These are phyloP conservation scores for Fusarium mangiferae DNA, from an alignment of 2,329 filamentous ascomycete species.

Conservation along the genomic window DNA sequence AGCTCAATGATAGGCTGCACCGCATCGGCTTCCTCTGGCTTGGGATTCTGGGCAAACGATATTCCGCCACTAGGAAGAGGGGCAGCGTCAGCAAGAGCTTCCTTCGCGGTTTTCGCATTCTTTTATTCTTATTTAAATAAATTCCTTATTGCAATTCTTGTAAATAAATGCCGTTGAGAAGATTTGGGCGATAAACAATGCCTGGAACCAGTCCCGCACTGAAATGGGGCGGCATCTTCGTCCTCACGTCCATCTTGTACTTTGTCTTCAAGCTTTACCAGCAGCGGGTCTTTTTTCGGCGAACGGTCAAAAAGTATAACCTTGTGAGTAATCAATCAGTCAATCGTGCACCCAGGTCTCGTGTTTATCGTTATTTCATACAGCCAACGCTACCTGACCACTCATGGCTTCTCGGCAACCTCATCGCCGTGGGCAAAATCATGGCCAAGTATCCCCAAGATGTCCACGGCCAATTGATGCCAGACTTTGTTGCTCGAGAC, in stretches of 20 bases:
- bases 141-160: fast-evolving
- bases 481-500: background rate
- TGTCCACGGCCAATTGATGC: conserved; percentile 1
- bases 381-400: background rate
- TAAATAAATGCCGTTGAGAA: fast-evolving
- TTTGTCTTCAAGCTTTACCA: background rate
- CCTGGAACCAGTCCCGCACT: background rate
- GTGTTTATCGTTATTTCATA: background rate
- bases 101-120: background rate
- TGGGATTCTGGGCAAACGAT: background rate
- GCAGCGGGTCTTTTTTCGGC: background rate
- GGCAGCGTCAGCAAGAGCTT: background rate
- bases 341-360: fast-evolving
- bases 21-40: background rate
- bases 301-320: background rate
- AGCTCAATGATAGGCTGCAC: background rate
- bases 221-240: background rate
- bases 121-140: background rate
- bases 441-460: background rate
- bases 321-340: background rate
- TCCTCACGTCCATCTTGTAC: background rate
- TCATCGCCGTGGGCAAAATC: background rate
- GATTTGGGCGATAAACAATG: background rate
- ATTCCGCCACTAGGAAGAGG: background rate
- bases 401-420: background rate